Conservation (phyloP, 108 stramenopile species). For the Heterococcus sp. region DNA sequence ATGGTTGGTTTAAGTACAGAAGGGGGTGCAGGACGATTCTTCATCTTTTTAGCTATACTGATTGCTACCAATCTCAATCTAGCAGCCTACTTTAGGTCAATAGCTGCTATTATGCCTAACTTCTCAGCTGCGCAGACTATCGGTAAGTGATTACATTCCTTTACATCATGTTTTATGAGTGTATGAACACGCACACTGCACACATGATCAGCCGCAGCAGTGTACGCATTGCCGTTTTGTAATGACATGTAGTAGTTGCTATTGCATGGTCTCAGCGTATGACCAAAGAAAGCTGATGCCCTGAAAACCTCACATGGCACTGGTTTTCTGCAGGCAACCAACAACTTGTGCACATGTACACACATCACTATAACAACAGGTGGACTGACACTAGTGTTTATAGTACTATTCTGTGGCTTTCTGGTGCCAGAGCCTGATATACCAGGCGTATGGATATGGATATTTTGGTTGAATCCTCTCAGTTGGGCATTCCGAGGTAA, state of each 20-base stretch:
- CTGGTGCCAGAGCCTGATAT: conserved; percentile 36
- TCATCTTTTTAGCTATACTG: conserved; percentile 32
- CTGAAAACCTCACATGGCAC: too few species aligned
- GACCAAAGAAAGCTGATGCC: too few species aligned
- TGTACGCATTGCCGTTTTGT: too few species aligned
- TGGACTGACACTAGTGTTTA: conserved; percentile 42
- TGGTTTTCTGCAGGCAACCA: too few species aligned
- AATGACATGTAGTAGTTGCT: too few species aligned
- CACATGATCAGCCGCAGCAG: too few species aligned
- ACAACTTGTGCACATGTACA: too few species aligned
- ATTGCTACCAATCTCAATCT: conserved; percentile 20
- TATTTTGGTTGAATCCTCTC: not conserved
- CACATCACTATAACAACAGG: too few species aligned
- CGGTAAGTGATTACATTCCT: too few species aligned
- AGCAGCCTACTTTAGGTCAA: conserved; percentile 47
- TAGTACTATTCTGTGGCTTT: conserved; percentile 59
- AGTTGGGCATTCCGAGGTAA: not conserved
- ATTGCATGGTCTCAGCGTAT: too few species aligned
- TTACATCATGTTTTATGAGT: too few species aligned
- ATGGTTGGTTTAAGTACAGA: conserved; percentile 33
- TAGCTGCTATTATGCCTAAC: conserved; percentile 41
- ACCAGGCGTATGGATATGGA: not conserved
- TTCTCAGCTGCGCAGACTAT: conserved; percentile 36
- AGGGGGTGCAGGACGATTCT: conserved; percentile 26
- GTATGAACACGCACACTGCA: too few species aligned